Percentiles rank a stretch among this genome's conserved stretches.
Conservation (phyloP, 148 eudicot genomes). For the Rhododendron ovatum region DNA sequence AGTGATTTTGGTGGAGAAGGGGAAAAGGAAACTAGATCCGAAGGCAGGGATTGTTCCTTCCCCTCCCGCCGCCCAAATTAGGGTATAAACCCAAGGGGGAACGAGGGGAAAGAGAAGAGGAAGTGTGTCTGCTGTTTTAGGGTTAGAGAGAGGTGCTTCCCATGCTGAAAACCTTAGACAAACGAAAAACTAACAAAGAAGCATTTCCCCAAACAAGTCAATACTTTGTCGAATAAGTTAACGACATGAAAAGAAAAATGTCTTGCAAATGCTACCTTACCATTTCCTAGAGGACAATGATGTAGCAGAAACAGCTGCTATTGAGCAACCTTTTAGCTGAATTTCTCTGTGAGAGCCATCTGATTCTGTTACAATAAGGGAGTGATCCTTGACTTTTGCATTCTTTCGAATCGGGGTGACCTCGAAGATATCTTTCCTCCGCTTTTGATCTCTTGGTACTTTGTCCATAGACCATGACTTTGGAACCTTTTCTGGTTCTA, state of each 20-base stretch:
- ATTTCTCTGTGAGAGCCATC: conserved; percentile 64
- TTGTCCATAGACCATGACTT: conserved; percentile 37
- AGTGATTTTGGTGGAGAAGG: no score
- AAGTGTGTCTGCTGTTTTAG: no score
- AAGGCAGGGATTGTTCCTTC: no score
- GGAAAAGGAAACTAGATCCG: no score
- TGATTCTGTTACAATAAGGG: conserved; percentile 51
- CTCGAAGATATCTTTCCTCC: conserved; percentile 63
- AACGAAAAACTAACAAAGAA: background rate
- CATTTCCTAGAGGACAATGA: conserved; percentile 72
- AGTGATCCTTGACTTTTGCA: conserved; percentile 69
- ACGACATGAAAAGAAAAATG: conserved; percentile 2
- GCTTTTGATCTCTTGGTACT: conserved; percentile 40
- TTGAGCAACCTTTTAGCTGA: conserved; percentile 58
- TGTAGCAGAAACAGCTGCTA: conserved; percentile 85
- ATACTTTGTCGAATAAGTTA: background rate
- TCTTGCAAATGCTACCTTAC: conserved; percentile 26
- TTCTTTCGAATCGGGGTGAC: conserved; percentile 59
- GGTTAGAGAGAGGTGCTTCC: no score
- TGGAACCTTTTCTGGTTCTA: conserved; percentile 62
- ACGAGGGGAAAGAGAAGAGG: no score
- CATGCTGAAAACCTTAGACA: background rate
- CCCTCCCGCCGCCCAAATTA: no score
- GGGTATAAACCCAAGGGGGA: no score
- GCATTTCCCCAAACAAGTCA: background rate